Base-by-base conservation (phyloP, 2,329 filamentous ascomycete species). In the Colletotrichum ledebouriae region DNA sequence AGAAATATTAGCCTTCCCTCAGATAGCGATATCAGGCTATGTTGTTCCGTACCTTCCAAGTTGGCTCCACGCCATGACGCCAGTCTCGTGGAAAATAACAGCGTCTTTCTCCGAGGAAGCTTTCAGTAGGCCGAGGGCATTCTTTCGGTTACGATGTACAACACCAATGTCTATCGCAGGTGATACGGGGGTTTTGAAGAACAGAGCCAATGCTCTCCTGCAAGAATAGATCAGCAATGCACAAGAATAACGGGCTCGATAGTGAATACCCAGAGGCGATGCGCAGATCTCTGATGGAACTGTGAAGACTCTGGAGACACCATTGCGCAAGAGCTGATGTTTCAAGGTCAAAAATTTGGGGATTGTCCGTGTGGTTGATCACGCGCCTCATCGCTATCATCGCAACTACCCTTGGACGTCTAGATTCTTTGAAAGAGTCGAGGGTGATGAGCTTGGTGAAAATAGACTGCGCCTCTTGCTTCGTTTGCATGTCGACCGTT, bases 51-150 rank as follows among this genome's bases (percentile, higher is more conserved):
- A 90, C 86, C 87, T 86, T 69, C 93, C 95, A 56, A 97, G 84
- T 75, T 94, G 91, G n/a, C 92, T 92, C 87, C 95, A 94, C 13
- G 93, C 92, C 79, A 96, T 83, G 65, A 98, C 91, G 71, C 93
- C 90, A 17, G 93, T 94, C 78, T 98, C 95, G 58, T 94, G 90
- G 50, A 94, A 81, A 68, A 89, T 85, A 5, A 89, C 79, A 7
- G 88, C 83, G 61, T 89, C 87, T 65, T 90, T 90, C 53, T 93
- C 90, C 1, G 92, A 93, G 11, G 97, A 83, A 4, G 84, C 87
- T 71, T 90, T 90, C 10, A 98, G 82, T 73, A 92, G 87, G 34
- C 91, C 87, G 6, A 98, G 83, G 1, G 88, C 87, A 64, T 89
- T 87, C 57, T 90, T 86, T 63, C 92, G 87, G 73, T 98, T 96